phyloP scores from a whole-genome alignment of 2,329 filamentous ascomycete genomes.

The Colletotrichum chrysophilum region DNA sequence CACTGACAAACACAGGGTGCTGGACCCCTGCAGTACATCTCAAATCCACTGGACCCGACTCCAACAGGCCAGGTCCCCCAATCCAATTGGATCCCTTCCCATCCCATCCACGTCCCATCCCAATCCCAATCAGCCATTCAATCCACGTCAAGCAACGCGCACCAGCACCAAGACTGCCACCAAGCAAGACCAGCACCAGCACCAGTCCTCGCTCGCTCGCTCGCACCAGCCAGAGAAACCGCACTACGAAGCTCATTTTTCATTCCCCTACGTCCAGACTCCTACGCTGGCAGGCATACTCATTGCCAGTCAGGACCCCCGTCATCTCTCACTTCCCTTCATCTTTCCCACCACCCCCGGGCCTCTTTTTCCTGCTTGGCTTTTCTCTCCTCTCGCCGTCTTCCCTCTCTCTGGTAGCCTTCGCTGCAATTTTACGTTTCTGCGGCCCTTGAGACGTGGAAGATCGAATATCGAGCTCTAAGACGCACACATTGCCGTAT shows the following conservation, averaged over 20 bases:
- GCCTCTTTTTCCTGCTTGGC: neutral
- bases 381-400: neutral
- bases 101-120: neutral
- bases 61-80: neutral
- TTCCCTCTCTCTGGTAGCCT: neutral
- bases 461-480: neutral
- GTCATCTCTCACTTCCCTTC: neutral
- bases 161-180: neutral
- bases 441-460: neutral
- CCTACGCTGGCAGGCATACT: neutral
- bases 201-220: neutral
- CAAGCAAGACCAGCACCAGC: neutral
- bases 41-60: neutral
- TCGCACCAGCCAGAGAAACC: neutral
- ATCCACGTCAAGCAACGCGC: neutral
- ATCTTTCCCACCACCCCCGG: slow-evolving; percentile 1
- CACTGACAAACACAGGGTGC: slow-evolving; percentile 1
- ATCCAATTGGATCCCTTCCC: neutral
- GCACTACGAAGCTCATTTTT: neutral
- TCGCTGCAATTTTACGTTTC: neutral
- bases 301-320: neutral
- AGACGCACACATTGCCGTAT: neutral
- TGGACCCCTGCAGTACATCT: slow-evolving; percentile 14
- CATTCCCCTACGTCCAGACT: neutral
- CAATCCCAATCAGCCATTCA: neutral